These are phyloP conservation scores for Diospyros kaki DNA, from an alignment of 148 eudicot species.

Conservation along the genomic window DNA sequence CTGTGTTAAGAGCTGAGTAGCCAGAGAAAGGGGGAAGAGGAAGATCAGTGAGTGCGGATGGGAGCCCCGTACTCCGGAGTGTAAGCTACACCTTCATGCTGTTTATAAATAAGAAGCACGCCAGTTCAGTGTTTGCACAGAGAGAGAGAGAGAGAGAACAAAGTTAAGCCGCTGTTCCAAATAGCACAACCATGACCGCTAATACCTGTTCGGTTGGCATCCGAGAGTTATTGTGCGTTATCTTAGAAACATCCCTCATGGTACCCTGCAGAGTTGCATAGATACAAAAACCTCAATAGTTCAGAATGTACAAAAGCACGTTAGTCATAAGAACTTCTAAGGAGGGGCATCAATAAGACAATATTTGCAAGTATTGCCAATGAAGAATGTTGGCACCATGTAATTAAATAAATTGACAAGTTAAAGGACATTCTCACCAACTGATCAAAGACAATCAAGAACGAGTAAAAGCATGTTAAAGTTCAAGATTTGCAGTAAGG, in stretches of 20 bases:
- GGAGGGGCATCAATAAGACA: too few relatives aligned
- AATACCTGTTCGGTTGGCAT: conserved; percentile 24
- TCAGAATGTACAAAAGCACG: neutral
- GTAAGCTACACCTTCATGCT: conserved; percentile 15
- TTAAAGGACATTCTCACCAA: neutral
- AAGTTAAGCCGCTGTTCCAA: neutral
- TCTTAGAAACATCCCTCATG: conserved; percentile 57
- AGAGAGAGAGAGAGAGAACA: neutral
- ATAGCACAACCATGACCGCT: neutral
- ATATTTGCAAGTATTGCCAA: neutral
- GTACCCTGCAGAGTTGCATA: conserved; percentile 38
- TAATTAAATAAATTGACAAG: neutral
- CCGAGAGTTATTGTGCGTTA: conserved; percentile 15
- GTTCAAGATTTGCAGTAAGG: neutral
- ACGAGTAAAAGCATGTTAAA: neutral
- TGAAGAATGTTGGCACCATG: neutral
- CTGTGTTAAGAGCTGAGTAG: neutral
- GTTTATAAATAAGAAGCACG: neutral
- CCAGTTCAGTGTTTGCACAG: too few relatives aligned
- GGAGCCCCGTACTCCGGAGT: conserved; percentile 11
- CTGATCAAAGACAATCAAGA: neutral
- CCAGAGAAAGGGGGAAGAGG: neutral
- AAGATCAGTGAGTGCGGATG: conserved; percentile 14
- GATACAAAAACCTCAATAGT: neutral
- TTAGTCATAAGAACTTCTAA: too few relatives aligned